Percentiles rank a stretch among this genome's conserved stretches.
These are phyloP conservation scores for Heterobasidion parviporum DNA, from an alignment of 1,284 basidiomycete species.

Conservation along the genomic window DNA sequence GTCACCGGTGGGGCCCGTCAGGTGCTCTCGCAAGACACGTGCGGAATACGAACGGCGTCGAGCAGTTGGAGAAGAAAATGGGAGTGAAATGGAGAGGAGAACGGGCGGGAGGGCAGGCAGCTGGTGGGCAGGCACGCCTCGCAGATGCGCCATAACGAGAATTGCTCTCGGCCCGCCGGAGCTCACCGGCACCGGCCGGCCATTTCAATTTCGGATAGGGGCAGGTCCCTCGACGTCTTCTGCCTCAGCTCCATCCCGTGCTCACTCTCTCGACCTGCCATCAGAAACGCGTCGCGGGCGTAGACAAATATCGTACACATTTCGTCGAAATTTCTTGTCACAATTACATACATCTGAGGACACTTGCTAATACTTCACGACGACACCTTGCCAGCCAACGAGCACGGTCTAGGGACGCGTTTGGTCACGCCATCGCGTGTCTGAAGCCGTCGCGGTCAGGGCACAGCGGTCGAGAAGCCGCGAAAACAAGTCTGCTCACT, in stretches of 20 bases:
- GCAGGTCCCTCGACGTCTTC: no score
- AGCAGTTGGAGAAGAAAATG: neutral
- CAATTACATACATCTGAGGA: neutral
- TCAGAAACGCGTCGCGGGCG: neutral
- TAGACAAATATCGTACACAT: neutral
- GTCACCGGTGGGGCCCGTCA: no score
- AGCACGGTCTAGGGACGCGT: neutral
- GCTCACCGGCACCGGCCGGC: no score
- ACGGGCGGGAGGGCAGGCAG: no score
- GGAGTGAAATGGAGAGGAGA: neutral
- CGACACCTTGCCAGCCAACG: no score
- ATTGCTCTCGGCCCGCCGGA: no score
- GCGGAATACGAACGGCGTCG: no score
- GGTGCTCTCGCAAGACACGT: no score
- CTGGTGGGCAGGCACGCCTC: no score
- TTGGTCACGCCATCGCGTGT: neutral
- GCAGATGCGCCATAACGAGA: neutral
- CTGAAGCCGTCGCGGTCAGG: neutral
- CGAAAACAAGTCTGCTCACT: conserved; percentile 29
- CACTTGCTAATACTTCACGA: no score
- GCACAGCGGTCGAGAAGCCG: neutral
- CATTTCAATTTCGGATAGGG: no score
- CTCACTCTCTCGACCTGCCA: neutral
- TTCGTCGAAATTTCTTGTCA: neutral
- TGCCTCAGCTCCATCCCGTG: no score